Evolutionary conservation across 2,329 filamentous ascomycete genomes (phyloP).

Genomic region (Botrytis medusae): DNA sequence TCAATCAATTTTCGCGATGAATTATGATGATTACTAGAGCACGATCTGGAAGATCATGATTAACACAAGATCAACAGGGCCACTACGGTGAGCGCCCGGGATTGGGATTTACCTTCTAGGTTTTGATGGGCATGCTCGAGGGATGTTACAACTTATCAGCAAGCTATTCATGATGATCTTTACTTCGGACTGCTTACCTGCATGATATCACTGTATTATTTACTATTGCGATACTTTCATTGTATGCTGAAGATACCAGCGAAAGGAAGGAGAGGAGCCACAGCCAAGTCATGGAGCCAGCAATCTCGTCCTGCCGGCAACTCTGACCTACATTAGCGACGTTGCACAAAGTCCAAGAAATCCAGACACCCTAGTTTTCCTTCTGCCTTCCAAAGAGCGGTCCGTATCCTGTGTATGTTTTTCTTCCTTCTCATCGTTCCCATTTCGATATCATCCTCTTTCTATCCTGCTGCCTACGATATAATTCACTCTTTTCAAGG

Average conservation of each 20-base stretch:
- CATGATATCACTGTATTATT: neutral
- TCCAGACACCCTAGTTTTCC: neutral
- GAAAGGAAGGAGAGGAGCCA: slow-evolving; percentile 13
- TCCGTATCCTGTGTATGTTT: slow-evolving; percentile 20
- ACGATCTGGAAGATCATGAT: slow-evolving; percentile 11
- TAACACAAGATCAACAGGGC: slow-evolving; percentile 13
- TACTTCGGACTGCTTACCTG: neutral
- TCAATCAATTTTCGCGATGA: slow-evolving; percentile 9
- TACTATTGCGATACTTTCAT: neutral
- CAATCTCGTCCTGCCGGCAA: slow-evolving; percentile 12
- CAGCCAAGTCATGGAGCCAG: slow-evolving; percentile 15
- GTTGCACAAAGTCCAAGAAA: slow-evolving; percentile 9
- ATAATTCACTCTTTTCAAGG: neutral
- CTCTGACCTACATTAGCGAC: slow-evolving; percentile 10
- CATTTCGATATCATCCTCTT: slow-evolving; percentile 5
- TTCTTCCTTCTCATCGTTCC: neutral
- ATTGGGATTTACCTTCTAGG: neutral
- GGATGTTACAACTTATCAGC: neutral
- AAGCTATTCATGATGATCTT: slow-evolving; percentile 14
- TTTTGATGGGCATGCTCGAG: neutral
- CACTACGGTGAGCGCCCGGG: neutral
- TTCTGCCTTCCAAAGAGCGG: neutral
- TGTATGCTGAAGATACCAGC: slow-evolving; percentile 2
- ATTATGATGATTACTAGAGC: neutral
- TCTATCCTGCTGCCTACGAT: slow-evolving; percentile 18